A percentile compares a stretch with the other conserved stretches of the same genome.
Evolutionary conservation across 2,329 filamentous ascomycete species (phyloP).

Genomic region (Sclerotinia sclerotiorum): DNA sequence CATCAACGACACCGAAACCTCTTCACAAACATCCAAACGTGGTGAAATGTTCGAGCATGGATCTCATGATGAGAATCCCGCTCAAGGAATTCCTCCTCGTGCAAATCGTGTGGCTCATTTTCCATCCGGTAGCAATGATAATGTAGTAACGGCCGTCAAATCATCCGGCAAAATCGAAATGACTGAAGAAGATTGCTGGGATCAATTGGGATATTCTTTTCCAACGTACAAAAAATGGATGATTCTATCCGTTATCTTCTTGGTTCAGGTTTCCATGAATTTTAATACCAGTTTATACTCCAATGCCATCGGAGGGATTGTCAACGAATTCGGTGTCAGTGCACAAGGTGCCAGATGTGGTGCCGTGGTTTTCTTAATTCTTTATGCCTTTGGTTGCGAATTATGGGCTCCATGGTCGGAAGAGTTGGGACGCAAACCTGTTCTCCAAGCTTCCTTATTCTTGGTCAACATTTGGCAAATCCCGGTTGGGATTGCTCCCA

Average conservation of each 20-base stretch:
- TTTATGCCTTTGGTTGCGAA: slow-evolving; percentile 84
- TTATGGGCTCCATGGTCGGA: slow-evolving; percentile 88
- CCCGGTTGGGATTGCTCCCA: slow-evolving; percentile 69
- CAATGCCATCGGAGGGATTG: slow-evolving; percentile 65
- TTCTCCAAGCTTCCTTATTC: slow-evolving; percentile 70
- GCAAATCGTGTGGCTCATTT: slow-evolving; percentile 3
- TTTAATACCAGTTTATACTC: slow-evolving; percentile 76
- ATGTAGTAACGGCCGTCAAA: neutral
- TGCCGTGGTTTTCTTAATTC: slow-evolving; percentile 74
- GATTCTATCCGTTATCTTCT: slow-evolving; percentile 70
- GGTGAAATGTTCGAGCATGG: neutral
- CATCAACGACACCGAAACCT: neutral
- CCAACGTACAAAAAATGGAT: slow-evolving; percentile 64
- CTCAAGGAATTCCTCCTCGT: neutral
- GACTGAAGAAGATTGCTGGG: slow-evolving; percentile 61
- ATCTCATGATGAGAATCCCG: neutral
- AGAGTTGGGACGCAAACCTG: slow-evolving; percentile 74
- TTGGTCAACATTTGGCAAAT: slow-evolving; percentile 78
- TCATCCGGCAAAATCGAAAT: slow-evolving; percentile 42
- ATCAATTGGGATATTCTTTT: slow-evolving; percentile 64
- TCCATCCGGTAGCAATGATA: slow-evolving; percentile 1
- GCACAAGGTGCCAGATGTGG: slow-evolving; percentile 68
- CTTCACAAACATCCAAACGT: neutral
- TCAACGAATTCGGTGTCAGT: slow-evolving; percentile 66
- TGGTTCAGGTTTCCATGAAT: slow-evolving; percentile 75